phyloP scores from a whole-genome alignment of 345 rosid species.

The Corymbia maculata region DNA sequence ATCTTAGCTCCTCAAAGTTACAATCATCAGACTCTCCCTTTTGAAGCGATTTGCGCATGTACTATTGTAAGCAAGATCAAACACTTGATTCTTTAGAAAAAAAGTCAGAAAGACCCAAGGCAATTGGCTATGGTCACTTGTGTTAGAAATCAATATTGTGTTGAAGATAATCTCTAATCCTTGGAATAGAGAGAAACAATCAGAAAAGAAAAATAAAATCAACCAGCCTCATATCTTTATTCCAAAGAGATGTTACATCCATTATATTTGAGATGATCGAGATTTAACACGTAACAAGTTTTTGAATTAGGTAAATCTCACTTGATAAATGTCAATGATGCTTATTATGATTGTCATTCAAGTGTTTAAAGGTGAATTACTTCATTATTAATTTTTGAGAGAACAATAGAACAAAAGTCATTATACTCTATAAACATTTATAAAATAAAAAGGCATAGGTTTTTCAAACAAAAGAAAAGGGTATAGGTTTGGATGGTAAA shows the following conservation, averaged over 20 bases:
- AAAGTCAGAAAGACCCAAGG: background rate
- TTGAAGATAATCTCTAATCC: background rate
- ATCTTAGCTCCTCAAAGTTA: background rate
- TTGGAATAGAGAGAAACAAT: background rate
- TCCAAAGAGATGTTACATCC: accelerated
- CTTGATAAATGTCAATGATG: background rate
- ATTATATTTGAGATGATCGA: background rate
- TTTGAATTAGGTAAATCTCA: background rate
- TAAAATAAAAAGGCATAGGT: background rate
- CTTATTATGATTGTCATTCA: background rate
- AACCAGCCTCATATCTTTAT: background rate
- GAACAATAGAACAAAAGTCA: background rate
- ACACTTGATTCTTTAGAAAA: background rate
- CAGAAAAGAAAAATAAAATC: background rate
- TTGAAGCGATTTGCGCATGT: background rate
- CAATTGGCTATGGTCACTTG: background rate
- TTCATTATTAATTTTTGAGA: background rate
- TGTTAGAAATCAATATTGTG: background rate
- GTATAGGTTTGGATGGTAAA: background rate
- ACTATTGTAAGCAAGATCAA: background rate
- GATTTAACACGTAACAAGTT: background rate
- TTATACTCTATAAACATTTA: background rate
- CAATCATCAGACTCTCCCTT: accelerated
- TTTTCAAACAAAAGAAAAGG: background rate
- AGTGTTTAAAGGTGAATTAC: background rate